These are phyloP conservation scores for Kazachstania sp. DNA, from an alignment of 1,139 yeast species.

Conservation along the genomic window DNA sequence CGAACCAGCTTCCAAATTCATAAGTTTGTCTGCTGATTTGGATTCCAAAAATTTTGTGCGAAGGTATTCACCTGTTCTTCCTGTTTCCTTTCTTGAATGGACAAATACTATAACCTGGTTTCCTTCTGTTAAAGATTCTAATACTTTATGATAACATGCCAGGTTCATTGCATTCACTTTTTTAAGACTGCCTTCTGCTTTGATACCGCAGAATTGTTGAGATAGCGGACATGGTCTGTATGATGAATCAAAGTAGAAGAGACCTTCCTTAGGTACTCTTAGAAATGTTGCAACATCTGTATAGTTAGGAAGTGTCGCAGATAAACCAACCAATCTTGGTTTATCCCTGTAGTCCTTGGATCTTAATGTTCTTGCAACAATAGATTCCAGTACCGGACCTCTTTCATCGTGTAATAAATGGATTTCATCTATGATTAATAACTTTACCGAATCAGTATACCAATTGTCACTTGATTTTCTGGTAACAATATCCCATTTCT, in stretches of 20 bases:
- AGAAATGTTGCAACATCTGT: slow-evolving; percentile 78
- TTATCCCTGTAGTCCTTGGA: slow-evolving; percentile 34
- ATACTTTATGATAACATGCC: slow-evolving; percentile 77
- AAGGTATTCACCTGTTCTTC: slow-evolving; percentile 70
- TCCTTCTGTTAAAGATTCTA: slow-evolving; percentile 50
- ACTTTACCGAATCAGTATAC: slow-evolving; percentile 53
- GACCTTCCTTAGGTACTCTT: slow-evolving; percentile 47
- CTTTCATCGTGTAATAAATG: slow-evolving; percentile 90
- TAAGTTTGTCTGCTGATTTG: slow-evolving; percentile 42
- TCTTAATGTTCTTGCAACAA: slow-evolving; percentile 67
- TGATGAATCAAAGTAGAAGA: slow-evolving; percentile 70
- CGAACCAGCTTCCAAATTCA: slow-evolving; percentile 48
- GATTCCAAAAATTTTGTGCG: slow-evolving; percentile 53
- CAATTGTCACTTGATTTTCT: slow-evolving; percentile 63
- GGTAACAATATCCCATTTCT: slow-evolving; percentile 94
- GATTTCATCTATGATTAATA: slow-evolving; percentile 87
- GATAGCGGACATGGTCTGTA: slow-evolving; percentile 90
- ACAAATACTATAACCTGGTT: slow-evolving; percentile 86
- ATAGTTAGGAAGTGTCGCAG: slow-evolving; percentile 92
- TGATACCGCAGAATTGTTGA: slow-evolving; percentile 81
- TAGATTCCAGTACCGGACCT: slow-evolving; percentile 89
- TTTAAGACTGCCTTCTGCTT: slow-evolving; percentile 76
- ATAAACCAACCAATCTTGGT: slow-evolving; percentile 69
- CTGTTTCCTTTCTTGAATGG: slow-evolving; percentile 89
- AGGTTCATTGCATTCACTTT: slow-evolving; percentile 79